Evolutionary conservation across 2,329 filamentous ascomycete genomes (phyloP), one percentile per base, ranked within the genome.

Genomic region (Penicillium sp.): DNA sequence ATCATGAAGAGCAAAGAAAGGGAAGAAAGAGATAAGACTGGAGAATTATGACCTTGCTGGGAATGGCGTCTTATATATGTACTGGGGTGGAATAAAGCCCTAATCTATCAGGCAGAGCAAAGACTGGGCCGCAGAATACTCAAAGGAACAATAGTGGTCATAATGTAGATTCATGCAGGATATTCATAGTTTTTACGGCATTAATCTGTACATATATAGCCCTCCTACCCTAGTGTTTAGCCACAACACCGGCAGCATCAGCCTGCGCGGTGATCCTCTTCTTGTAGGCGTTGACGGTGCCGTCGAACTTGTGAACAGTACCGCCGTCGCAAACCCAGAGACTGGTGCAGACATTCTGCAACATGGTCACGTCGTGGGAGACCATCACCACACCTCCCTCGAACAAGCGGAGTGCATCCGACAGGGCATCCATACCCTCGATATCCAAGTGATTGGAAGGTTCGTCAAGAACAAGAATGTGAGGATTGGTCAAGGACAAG

Each of bases 391-490:
- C 93, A 74, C 94, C 94, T 61, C 94, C 94, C 78, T 96, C 85
- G 79, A 97, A 99, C 63, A 88, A 85, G 66, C 86, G 84, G 66
- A 99, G 81, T 17, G 94, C 94, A 31, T 89, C 86, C 5, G 91
- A 88, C 52, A 99, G 81, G 12, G 94, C 93, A 75, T 99, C 94
- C 94, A 99, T 97, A 63, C 94, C 94, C 77, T 99, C 94, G 68
- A 99, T 97, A 85, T 99, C 94, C 69, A 99, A 81, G 77, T 99
- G 94, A 81, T 99, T 99, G 63, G 91, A 96, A 74, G 94, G 94
- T 77, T 99, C 94, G 83, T 99, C 94, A 50, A 99, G 89, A 60
- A 99, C 93, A 47, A 99, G 83, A 65, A 99, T 97, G 73, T 99
- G 94, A 19, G 94, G 94, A 77, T 97, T 96, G 49, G 88, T 91